A percentile compares a stretch with the other conserved stretches of the same genome.
phyloP scores from a whole-genome alignment of 1,284 basidiomycete genomes.

The Ganoderma lucidum region DNA sequence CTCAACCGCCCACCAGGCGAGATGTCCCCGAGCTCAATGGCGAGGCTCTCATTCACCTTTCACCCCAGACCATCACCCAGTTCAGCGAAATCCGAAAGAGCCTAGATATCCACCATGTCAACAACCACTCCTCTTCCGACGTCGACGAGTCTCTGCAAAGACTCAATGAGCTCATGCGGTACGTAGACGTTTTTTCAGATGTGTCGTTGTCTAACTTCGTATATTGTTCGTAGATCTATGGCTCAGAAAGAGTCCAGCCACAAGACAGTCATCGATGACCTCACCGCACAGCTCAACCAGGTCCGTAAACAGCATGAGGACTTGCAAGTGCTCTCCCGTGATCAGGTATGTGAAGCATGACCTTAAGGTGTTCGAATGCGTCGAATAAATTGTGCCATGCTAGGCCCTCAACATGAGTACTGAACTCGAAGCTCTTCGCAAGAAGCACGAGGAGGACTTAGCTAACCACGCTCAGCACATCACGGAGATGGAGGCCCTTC shows the following conservation, averaged over 20 bases:
- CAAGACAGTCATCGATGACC: conserved; percentile 75
- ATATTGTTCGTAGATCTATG: conserved; percentile 73
- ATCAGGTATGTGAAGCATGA: conserved; percentile 62
- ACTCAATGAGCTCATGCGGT: conserved; percentile 90
- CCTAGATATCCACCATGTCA: conserved; percentile 56
- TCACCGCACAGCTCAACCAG: conserved; percentile 72
- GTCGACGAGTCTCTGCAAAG: conserved; percentile 75
- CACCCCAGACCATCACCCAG: conserved; percentile 72
- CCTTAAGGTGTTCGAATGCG: neutral
- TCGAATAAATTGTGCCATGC: neutral
- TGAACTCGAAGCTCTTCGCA: conserved; percentile 79
- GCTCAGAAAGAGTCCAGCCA: conserved; percentile 92
- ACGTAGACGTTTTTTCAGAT: conserved; percentile 36
- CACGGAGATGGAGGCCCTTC: conserved; percentile 56
- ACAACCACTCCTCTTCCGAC: conserved; percentile 51
- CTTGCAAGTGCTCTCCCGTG: conserved; percentile 77
- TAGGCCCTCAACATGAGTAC: conserved; percentile 87
- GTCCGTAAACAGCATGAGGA: conserved; percentile 83
- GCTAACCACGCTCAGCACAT: conserved; percentile 40
- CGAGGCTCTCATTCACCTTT: conserved; percentile 50
- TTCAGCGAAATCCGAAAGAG: conserved; percentile 75
- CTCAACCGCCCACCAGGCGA: conserved; percentile 15
- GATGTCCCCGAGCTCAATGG: conserved; percentile 25
- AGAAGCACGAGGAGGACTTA: conserved; percentile 63
- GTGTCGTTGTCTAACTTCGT: conserved; percentile 8